Conservation (phyloP, 2,329 filamentous ascomycete genomes). For the Paraphoma chrysanthemicola region DNA sequence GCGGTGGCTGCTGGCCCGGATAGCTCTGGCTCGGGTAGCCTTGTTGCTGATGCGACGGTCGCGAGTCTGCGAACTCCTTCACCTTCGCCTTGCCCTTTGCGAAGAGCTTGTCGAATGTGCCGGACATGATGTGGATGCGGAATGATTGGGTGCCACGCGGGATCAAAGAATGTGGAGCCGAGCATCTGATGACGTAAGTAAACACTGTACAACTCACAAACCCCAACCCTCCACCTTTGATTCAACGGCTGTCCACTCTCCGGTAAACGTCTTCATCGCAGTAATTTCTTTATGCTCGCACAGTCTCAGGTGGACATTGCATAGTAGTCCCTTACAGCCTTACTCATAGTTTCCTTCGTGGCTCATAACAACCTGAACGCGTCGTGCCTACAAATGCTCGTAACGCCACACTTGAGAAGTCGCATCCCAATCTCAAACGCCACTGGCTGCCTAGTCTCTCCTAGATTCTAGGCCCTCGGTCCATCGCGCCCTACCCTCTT, state of each 20-base stretch:
- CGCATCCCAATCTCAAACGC: background rate
- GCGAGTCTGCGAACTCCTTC: slow-evolving; percentile 37
- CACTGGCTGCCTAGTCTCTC: background rate
- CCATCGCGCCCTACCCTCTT: background rate
- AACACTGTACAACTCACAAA: background rate
- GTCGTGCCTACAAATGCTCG: too few species aligned
- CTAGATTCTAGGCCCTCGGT: background rate
- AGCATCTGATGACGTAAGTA: background rate
- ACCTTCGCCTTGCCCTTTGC: slow-evolving; percentile 48
- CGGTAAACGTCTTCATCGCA: too few species aligned
- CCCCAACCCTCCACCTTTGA: background rate
- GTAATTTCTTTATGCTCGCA: too few species aligned
- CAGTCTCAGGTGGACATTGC: too few species aligned
- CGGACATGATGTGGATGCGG: slow-evolving; percentile 29
- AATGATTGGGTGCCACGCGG: background rate
- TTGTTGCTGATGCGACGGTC: slow-evolving; percentile 27
- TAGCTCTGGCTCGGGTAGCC: slow-evolving; percentile 15
- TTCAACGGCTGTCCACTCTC: too few species aligned
- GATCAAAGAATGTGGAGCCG: background rate
- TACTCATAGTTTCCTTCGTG: too few species aligned
- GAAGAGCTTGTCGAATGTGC: slow-evolving; percentile 41
- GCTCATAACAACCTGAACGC: too few species aligned
- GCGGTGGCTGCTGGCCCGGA: slow-evolving; percentile 23
- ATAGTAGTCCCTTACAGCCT: too few species aligned
- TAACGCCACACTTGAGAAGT: too few species aligned